Evolutionary conservation across 768 basidiomycete genomes (phyloP), one percentile per base, ranked within the genome.

Genomic region (Lactarius trivialis): DNA sequence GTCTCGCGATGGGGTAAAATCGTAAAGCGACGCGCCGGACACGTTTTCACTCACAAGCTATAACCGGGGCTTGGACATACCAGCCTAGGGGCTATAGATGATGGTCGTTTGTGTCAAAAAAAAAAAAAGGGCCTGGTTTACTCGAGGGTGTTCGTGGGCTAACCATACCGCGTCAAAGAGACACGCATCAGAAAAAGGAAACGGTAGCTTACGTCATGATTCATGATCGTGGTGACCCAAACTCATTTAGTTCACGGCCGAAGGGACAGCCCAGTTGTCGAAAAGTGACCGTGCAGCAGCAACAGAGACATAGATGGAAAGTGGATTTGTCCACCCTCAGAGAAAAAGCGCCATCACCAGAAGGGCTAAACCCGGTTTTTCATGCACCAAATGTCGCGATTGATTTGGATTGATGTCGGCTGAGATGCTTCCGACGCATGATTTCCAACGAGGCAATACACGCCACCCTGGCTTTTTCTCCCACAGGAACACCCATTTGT

Each of bases 141-240:
- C n/a, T 26, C 6, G 6, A 19, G 53, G 51, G 30, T 37, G 32
- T 30, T 19, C 52, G 45, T 45, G 43, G 8, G 51, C 43, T 39
- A 34, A 34, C 61, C 43, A 37, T 11, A 28, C 30, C 12, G 30
- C 33, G 33, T 48, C 39, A 43, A 41, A 30, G 30, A 36, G 39
- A 58, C 63, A 34, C 62, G 36, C n/a, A 55, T 63, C 62, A 59
- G 19, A 55, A 63, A 60, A 59, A 58, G 53, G 50, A 60, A 60
- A 9, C 37, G 30, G 28, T 21, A n/a, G 58, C 53, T 60, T 64
- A 64, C 58, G 63, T 64, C 49, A 64, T 56, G 51, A 52, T 52
- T 33, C 45, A 48, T 48, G 26, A 62, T 56, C 55, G 55, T 33
- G 41, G 41, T 41, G 41, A 30, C 26, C 50, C 50, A 51, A 32